Evolutionary conservation across 2,329 filamentous ascomycete species (phyloP).

Genomic region (Fusarium sarcochroum): DNA sequence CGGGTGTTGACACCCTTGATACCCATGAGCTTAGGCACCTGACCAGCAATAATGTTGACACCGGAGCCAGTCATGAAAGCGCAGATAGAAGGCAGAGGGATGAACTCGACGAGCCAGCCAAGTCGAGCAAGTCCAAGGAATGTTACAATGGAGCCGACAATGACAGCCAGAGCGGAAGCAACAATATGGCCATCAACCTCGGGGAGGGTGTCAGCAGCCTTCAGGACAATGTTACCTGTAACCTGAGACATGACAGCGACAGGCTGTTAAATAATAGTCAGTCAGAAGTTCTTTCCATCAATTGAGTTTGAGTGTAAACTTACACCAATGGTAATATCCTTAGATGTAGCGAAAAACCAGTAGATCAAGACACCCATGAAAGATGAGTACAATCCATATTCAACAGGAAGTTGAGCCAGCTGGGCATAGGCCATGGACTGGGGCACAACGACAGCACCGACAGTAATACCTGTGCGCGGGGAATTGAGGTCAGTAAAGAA

Average conservation of each 20-base stretch:
- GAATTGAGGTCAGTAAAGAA: conserved; percentile 39
- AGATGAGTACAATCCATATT: conserved; percentile 75
- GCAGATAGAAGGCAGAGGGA: conserved; percentile 66
- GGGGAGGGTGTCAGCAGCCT: conserved; percentile 56
- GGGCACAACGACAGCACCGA: conserved; percentile 68
- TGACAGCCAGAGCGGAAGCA: conserved; percentile 63
- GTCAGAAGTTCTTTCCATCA: neutral
- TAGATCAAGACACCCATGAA: conserved; percentile 97
- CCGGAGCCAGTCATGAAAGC: conserved; percentile 69
- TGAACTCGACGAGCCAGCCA: conserved; percentile 69
- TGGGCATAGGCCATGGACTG: conserved; percentile 68
- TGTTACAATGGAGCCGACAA: conserved; percentile 64
- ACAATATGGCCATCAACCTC: conserved; percentile 59
- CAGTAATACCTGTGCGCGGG: conserved; percentile 55
- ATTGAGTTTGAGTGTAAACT: conserved; percentile 52
- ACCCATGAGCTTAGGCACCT: conserved; percentile 66
- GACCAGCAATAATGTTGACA: conserved; percentile 65
- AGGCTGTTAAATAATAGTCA: conserved; percentile 57
- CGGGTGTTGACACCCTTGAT: conserved; percentile 65
- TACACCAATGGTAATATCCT: conserved; percentile 88
- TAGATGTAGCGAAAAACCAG: conserved; percentile 98
- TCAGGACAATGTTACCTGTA: conserved; percentile 63
- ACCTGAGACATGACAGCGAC: conserved; percentile 68
- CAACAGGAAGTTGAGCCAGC: conserved; percentile 62
- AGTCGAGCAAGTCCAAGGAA: conserved; percentile 65